Evolutionary conservation across 495 filamentous ascomycete species (phyloP).

Genomic region (Oleoguttula mirabilis): DNA sequence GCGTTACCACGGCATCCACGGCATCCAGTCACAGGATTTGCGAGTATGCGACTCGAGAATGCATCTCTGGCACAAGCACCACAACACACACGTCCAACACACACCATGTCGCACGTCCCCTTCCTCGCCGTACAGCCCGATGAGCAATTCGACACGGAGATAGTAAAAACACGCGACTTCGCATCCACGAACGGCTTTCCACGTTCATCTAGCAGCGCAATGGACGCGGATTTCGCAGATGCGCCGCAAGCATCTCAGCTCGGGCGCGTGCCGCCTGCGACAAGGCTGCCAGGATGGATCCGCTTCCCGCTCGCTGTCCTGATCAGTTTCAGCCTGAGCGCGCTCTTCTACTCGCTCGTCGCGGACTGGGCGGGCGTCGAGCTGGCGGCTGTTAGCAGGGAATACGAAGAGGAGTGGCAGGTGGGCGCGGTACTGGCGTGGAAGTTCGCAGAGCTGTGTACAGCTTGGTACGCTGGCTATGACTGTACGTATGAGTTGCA

Average conservation of each 20-base stretch:
- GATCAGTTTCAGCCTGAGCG: slow-evolving; percentile 49
- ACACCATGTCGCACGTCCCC: slow-evolving; percentile 12
- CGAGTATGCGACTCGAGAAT: too few relatives aligned
- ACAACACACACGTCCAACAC: too few relatives aligned
- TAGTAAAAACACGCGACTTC: slow-evolving; percentile 1
- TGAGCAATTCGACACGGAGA: slow-evolving; percentile 11
- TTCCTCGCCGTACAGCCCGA: slow-evolving; percentile 19
- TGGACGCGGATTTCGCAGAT: too few relatives aligned
- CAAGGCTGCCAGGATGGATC: slow-evolving; percentile 39
- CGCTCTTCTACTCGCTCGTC: slow-evolving; percentile 43
- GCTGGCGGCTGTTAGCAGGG: slow-evolving; percentile 49
- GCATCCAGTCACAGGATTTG: too few relatives aligned
- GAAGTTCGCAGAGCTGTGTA: slow-evolving; percentile 54
- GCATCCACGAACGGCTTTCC: background rate
- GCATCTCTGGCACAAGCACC: too few relatives aligned
- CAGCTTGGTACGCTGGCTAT: slow-evolving; percentile 58
- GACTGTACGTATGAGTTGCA: slow-evolving; percentile 56
- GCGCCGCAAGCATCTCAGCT: too few relatives aligned
- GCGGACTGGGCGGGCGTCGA: slow-evolving; percentile 42
- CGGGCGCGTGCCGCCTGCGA: too few relatives aligned
- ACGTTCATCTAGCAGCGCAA: background rate
- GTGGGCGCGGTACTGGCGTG: slow-evolving; percentile 50
- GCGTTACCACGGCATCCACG: too few relatives aligned
- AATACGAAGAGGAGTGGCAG: slow-evolving; percentile 47
- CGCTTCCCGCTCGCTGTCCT: slow-evolving; percentile 53